Evolutionary conservation across 2,329 filamentous ascomycete species (phyloP), one percentile per base, ranked within the genome.

Genomic region (Xenoacremonium recifei): DNA sequence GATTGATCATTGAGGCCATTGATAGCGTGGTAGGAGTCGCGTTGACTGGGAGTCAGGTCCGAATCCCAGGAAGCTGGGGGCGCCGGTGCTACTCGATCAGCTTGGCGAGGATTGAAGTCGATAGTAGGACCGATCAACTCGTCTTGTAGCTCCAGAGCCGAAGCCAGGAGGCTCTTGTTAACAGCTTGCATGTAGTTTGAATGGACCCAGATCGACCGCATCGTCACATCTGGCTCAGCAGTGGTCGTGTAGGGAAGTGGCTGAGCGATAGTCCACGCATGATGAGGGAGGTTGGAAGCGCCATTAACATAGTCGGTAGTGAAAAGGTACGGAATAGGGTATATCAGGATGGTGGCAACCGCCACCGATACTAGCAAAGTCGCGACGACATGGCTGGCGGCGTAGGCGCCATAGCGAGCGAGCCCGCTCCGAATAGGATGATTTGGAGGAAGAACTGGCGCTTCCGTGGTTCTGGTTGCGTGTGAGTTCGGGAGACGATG

Each of bases 181-280:
- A 92, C 72, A 10, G 86, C 87, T 55, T 82, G 75, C 83, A 91
- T 91, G 59, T 90, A 90, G 61, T 79, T 84, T 48, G 85, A 86
- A 58, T 91, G 86, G 13, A 92, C 76, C 87, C 87, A 92, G 42
- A 89, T 77, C 43, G 87, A 87, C 51, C 86, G 84, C 80, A 92
- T 86, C 42, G 87, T 80, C n/a, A 92, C 81, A 61, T 92, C 86
- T 4, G 84, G 76, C 39, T 72, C 67, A 33, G 72, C 69, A 19
- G 67, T 59, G 4, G 66, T 64, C 40, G 70, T 70, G 35, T 77
- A 76, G 25, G 76, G 67, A 40, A 87, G 70, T 20, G 83, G 79
- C 45, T 81, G 79, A 5, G 84, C 85, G 27, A 84, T 84, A 19
- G 87, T 90, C 87, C 87, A 92, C 52, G 87, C 86, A 76, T 91